Percentiles rank a stretch among this genome's conserved stretches.
phyloP scores from a whole-genome alignment of 106 monocot genomes.

The Phalaenopsis aphrodite region DNA sequence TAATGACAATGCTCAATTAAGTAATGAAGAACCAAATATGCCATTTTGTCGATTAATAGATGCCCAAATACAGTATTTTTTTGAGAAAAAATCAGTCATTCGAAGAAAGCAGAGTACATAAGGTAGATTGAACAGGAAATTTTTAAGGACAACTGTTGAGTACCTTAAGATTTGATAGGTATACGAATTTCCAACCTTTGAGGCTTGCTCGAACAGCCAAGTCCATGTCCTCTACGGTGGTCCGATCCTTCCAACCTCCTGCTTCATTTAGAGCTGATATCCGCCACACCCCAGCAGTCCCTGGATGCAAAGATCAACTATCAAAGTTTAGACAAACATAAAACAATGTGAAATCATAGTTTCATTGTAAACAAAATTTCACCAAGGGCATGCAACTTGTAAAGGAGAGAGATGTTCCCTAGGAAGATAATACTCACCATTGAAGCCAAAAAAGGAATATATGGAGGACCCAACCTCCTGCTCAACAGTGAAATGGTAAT shows the following conservation, averaged over 20 bases:
- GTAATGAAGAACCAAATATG: too few relatives aligned
- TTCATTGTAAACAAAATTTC: background rate
- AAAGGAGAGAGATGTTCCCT: background rate
- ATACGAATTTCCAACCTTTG: conserved; percentile 41
- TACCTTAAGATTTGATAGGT: conserved; percentile 31
- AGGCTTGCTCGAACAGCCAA: conserved; percentile 41
- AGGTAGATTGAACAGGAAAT: background rate
- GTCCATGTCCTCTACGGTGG: conserved; percentile 50
- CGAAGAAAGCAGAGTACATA: too few relatives aligned
- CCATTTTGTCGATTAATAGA: too few relatives aligned
- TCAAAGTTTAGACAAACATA: background rate
- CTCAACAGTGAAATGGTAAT: conserved; percentile 28
- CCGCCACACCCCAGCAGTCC: conserved; percentile 42
- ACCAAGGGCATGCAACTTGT: background rate
- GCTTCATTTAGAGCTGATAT: conserved; percentile 36
- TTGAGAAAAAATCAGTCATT: too few relatives aligned
- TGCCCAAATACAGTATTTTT: too few relatives aligned
- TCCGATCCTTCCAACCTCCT: conserved; percentile 42
- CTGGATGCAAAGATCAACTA: conserved; percentile 9
- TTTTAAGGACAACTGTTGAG: too few relatives aligned
- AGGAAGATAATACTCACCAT: conserved; percentile 9
- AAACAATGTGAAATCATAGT: background rate
- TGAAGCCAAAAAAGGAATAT: conserved; percentile 33
- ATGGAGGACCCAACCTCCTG: conserved; percentile 27
- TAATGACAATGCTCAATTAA: too few relatives aligned